Percentiles rank a stretch among this genome's conserved stretches.
Conservation (phyloP, 1,284 basidiomycete species). For the Sphaerobolus stellatus region DNA sequence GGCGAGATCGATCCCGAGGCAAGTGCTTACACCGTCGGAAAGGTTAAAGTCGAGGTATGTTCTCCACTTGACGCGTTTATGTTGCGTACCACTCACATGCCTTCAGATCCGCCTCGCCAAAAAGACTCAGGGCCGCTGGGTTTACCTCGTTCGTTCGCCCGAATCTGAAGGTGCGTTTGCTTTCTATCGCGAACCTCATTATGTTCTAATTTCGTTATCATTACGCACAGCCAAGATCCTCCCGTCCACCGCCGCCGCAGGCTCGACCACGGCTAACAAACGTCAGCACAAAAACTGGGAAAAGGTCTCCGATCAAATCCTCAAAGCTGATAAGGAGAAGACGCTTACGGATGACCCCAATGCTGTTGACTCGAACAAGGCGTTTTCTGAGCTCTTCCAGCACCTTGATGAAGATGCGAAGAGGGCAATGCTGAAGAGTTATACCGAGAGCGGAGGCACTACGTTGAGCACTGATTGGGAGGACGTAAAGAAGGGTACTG, state of each 20-base stretch:
- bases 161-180: conserved; percentile 57
- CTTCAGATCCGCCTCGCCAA: conserved; percentile 57
- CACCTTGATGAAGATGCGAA: conserved; percentile 87
- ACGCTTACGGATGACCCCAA: conserved; percentile 74
- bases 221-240: conserved; percentile 18
- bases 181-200: conserved; percentile 12
- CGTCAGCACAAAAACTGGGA: conserved; percentile 77
- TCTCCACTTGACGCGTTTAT: neutral
- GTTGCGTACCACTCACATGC: neutral
- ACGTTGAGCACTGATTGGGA: conserved; percentile 93
- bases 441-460: conserved; percentile 87
- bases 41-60: conserved; percentile 73
- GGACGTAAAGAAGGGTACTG: conserved; percentile 69
- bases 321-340: conserved; percentile 61
- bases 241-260: conserved; percentile 19
- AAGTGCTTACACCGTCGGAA: conserved; percentile 68
- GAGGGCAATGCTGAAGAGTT: conserved; percentile 96
- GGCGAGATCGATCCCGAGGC: conserved; percentile 71
- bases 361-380: conserved; percentile 58
- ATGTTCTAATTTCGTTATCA: neutral
- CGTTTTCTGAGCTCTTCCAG: conserved; percentile 83
- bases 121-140: conserved; percentile 68
- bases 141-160: conserved; percentile 60
- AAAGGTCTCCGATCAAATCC: conserved; percentile 65
- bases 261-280: conserved; percentile 25